Evolutionary conservation across 805 yeast genomes (phyloP), one percentile per base, ranked within the genome.

Genomic region (Blastobotrys americana): DNA sequence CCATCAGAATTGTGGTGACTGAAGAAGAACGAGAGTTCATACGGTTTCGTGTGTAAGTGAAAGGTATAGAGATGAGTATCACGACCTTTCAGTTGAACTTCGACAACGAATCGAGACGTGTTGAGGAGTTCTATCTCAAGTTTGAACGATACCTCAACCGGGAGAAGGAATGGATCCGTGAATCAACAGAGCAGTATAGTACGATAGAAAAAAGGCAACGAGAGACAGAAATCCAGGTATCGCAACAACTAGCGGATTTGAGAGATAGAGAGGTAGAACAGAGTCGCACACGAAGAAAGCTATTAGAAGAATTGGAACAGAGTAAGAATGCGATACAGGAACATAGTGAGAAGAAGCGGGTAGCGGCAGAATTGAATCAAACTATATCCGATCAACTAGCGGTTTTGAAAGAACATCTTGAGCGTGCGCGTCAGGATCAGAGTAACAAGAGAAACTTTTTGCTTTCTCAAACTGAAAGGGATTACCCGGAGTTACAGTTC

Each of bases 401-500:
- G 1, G 69, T 66, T 20, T 47, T 73, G 22, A 60, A 61, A 27
- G 42, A 43, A 1, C 54, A 64, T 39, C 61, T 70, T 5, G 54
- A 55, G 6, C 43, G 50, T 15, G 59, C 64, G 36, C 59, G 67
- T 22, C 54, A 59, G 2, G 54, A 55, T 3, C 58, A 61, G 34
- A 56, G 69, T 5, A 65, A 63, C 34, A 61, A 63, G 41, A 59
- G 63, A 31, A 55, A 76, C 28, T 58, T 60, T 16, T 49, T 60
- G 17, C 40, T 42, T 25, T 45, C 55, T 6, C 84, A 80, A 54
- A 63, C 70, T 5, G 64, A 63, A 22, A 65, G 64, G 34, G 78
- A 78, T 46, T 62, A 64, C 13, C 77, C 78, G 0, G 85, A 80
- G 55, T 63, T 77, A 34, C 45, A 62, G 15, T 65, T 71, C 34